These are phyloP conservation scores for Penicillium macrosclerotiorum DNA, from an alignment of 495 filamentous ascomycete genomes.

Conservation along the genomic window DNA sequence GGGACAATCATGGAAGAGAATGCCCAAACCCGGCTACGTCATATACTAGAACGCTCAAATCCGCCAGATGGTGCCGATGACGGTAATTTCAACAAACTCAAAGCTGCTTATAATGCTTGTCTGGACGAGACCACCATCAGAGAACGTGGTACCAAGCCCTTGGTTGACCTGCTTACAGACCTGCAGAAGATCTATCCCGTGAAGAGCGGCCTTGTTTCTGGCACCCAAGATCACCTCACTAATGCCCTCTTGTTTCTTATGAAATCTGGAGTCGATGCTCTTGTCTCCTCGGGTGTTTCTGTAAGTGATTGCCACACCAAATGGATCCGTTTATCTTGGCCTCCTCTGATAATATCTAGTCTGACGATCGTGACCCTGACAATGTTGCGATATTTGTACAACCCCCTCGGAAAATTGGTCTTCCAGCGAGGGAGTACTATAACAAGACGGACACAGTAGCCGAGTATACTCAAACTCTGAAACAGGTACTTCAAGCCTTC, in stretches of 20 bases:
- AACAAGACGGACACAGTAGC: constrained; percentile 52
- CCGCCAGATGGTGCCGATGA: constrained; percentile 51
- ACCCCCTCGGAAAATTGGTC: constrained; percentile 52
- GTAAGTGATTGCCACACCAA: constrained; percentile 35
- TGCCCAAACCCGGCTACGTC: constrained; percentile 56
- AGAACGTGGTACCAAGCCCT: constrained; percentile 52
- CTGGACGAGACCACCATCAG: constrained; percentile 56
- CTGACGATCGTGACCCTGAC: constrained; percentile 65
- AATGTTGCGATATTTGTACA: constrained; percentile 55
- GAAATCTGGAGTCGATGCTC: constrained; percentile 47
- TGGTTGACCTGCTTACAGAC: constrained; percentile 47
- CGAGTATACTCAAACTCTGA: constrained; percentile 52
- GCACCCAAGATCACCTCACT: constrained; percentile 44
- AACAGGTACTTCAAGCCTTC: constrained; percentile 38
- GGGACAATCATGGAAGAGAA: constrained; percentile 59
- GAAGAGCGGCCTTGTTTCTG: constrained; percentile 34
- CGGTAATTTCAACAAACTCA: constrained; percentile 65
- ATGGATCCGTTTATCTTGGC: not conserved
- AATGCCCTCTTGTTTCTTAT: constrained; percentile 54
- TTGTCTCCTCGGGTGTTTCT: constrained; percentile 46
- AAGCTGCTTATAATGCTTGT: constrained; percentile 62
- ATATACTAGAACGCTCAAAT: constrained; percentile 61
- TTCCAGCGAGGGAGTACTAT: constrained; percentile 66
- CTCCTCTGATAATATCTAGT: constrained; percentile 26
- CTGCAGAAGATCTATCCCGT: constrained; percentile 55